phyloP scores from a whole-genome alignment of 2,329 filamentous ascomycete species.

The Diatrype stigma region DNA sequence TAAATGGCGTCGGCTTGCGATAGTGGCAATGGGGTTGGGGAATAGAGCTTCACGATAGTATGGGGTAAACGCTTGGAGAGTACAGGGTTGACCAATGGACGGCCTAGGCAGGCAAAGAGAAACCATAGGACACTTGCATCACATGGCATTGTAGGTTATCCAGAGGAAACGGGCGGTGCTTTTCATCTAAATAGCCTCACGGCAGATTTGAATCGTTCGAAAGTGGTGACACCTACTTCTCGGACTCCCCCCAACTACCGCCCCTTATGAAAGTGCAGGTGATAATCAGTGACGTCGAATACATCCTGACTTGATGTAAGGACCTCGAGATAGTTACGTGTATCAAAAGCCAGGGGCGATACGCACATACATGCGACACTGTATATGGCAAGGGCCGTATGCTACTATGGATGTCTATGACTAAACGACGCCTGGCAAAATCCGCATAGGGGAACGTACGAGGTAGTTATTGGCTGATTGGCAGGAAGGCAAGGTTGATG shows the following conservation, averaged over 20 bases:
- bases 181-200: too few relatives aligned
- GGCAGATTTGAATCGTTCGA: neutral
- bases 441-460: neutral
- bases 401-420: neutral
- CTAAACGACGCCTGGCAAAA: neutral
- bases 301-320: neutral
- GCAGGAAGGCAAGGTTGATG: neutral
- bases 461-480: neutral
- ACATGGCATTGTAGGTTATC: too few relatives aligned
- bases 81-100: neutral
- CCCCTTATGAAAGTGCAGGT: neutral
- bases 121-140: too few relatives aligned
- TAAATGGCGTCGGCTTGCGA: neutral
- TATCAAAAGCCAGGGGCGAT: neutral
- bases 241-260: too few relatives aligned
- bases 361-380: too few relatives aligned
- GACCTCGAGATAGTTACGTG: neutral
- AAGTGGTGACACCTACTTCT: neutral
- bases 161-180: too few relatives aligned
- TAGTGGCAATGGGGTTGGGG: neutral
- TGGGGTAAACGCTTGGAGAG: neutral
- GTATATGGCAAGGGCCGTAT: too few relatives aligned
- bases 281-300: conserved; percentile 1
- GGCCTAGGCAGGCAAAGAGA: too few relatives aligned
- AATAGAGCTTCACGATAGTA: neutral